A percentile compares a stretch with the other conserved stretches of the same genome.
phyloP scores from a whole-genome alignment of 2,329 filamentous ascomycete genomes.

The Alternaria sp. region DNA sequence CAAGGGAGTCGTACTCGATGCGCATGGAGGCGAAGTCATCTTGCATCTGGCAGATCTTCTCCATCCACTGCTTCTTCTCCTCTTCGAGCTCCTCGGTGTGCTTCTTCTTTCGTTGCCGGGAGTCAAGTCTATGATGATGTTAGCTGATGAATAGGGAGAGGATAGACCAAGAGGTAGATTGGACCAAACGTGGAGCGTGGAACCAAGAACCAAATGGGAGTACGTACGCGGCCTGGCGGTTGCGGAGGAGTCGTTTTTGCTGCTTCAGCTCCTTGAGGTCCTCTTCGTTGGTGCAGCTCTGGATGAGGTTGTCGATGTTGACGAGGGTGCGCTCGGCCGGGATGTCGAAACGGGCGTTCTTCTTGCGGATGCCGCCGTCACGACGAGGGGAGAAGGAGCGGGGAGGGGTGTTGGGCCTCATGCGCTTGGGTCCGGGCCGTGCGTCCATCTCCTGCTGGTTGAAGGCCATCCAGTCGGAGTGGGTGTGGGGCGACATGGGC shows the following conservation, averaged over 20 bases:
- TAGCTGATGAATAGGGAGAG: constrained; percentile 43
- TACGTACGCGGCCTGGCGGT: constrained; percentile 91
- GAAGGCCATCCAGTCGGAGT: constrained; percentile 63
- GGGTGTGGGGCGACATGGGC: constrained; percentile 67
- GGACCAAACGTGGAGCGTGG: constrained; percentile 39
- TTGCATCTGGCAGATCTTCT: constrained; percentile 77
- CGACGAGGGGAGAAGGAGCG: constrained; percentile 77
- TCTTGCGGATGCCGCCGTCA: constrained; percentile 93
- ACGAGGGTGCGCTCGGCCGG: constrained; percentile 89
- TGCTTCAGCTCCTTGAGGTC: constrained; percentile 98
- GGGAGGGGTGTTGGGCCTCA: constrained; percentile 71
- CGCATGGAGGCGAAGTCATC: constrained; percentile 75
- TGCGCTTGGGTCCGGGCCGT: constrained; percentile 58
- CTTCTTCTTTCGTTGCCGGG: constrained; percentile 95
- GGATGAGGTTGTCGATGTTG: constrained; percentile 94
- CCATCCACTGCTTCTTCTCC: constrained; percentile 91
- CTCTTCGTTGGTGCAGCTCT: constrained; percentile 84
- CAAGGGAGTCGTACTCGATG: constrained; percentile 60
- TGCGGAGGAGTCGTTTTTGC: constrained; percentile 92
- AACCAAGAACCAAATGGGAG: constrained; percentile 53
- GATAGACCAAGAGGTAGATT: constrained; percentile 39
- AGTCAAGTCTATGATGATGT: constrained; percentile 75
- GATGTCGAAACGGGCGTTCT: constrained; percentile 98
- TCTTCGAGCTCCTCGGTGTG: constrained; percentile 96
- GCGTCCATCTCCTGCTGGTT: constrained; percentile 59